These are phyloP conservation scores for Hypoxylon fragiforme DNA, from an alignment of 495 filamentous ascomycete species.

Conservation along the genomic window DNA sequence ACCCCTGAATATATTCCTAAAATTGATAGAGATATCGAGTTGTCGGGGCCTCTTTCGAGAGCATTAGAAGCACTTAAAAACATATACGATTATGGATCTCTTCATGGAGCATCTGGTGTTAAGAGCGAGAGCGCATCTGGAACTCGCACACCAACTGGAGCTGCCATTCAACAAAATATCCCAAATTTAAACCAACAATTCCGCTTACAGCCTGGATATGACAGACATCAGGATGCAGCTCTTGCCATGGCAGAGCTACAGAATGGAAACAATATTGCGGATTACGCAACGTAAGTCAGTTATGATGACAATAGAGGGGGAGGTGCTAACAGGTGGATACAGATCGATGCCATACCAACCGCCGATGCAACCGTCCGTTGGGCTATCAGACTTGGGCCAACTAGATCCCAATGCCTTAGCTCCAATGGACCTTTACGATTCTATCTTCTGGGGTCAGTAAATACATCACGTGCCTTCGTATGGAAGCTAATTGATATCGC, in stretches of 20 bases:
- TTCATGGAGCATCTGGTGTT: constrained; percentile 40
- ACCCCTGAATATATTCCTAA: constrained; percentile 49
- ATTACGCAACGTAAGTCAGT: constrained; percentile 38
- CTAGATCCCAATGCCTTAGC: constrained; percentile 54
- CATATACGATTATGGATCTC: constrained; percentile 60
- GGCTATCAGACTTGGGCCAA: constrained; percentile 41
- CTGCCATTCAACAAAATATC: constrained; percentile 13
- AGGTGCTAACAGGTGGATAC: constrained; percentile 4
- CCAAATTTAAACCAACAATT: constrained; percentile 30
- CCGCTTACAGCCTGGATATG: constrained; percentile 40
- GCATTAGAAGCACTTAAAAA: constrained; percentile 58
- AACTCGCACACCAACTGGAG: constrained; percentile 45
- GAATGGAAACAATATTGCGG: constrained; percentile 45
- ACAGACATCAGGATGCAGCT: constrained; percentile 58
- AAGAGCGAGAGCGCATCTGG: constrained; percentile 49
- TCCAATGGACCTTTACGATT: constrained; percentile 61
- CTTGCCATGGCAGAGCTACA: constrained; percentile 61
- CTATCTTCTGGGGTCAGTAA: constrained; percentile 60
- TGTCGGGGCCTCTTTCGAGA: constrained; percentile 56
- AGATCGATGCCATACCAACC: constrained; percentile 37
- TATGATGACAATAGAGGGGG: too few species aligned
- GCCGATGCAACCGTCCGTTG: constrained; percentile 37
- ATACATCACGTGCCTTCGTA: not conserved
- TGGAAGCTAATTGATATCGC: constrained; percentile 4
- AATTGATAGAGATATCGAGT: constrained; percentile 57